A percentile compares a stretch with the other conserved stretches of the same genome.
Evolutionary conservation across 345 rosid species (phyloP).

Genomic region (Brassica juncea): DNA sequence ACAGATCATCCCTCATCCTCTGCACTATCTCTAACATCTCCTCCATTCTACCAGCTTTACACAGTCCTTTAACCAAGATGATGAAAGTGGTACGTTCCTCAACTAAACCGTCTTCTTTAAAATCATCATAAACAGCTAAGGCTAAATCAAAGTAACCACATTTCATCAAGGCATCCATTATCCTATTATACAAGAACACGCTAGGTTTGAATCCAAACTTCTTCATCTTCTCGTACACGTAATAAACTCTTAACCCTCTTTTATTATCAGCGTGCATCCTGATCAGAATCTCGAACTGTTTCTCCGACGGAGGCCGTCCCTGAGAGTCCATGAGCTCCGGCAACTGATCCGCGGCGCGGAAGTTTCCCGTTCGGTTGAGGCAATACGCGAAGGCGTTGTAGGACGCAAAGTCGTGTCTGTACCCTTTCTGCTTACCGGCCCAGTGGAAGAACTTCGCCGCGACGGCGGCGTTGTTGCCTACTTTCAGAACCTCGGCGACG

Average conservation of each 20-base stretch:
- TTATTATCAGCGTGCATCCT: constrained; percentile 87
- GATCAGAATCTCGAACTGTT: constrained; percentile 88
- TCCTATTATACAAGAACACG: constrained; percentile 71
- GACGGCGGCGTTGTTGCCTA: constrained; percentile 51
- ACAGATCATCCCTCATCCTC: constrained; percentile 66
- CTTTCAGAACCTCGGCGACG: constrained; percentile 78
- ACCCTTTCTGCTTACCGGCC: constrained; percentile 95
- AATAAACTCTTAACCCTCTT: constrained; percentile 76
- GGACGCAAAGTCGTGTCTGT: constrained; percentile 65
- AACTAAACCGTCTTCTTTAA: constrained; percentile 60
- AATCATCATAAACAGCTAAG: constrained; percentile 76
- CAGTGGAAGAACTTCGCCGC: constrained; percentile 91
- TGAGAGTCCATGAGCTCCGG: constrained; percentile 88
- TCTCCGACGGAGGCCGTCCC: constrained; percentile 75
- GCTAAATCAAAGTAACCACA: constrained; percentile 73
- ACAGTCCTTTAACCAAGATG: constrained; percentile 76
- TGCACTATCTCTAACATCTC: constrained; percentile 65
- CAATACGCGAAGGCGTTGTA: constrained; percentile 92
- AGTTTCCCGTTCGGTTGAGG: constrained; percentile 58
- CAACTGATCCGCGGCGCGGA: constrained; percentile 85
- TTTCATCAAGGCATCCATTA: constrained; percentile 72
- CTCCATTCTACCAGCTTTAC: constrained; percentile 62
- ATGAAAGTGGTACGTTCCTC: constrained; percentile 81
- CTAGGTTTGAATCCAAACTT: constrained; percentile 71
- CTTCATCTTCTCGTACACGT: constrained; percentile 89